A percentile compares a stretch with the other conserved stretches of the same genome.
Evolutionary conservation across 495 filamentous ascomycete species (phyloP).

Genomic region (Penicillium subrubescens): DNA sequence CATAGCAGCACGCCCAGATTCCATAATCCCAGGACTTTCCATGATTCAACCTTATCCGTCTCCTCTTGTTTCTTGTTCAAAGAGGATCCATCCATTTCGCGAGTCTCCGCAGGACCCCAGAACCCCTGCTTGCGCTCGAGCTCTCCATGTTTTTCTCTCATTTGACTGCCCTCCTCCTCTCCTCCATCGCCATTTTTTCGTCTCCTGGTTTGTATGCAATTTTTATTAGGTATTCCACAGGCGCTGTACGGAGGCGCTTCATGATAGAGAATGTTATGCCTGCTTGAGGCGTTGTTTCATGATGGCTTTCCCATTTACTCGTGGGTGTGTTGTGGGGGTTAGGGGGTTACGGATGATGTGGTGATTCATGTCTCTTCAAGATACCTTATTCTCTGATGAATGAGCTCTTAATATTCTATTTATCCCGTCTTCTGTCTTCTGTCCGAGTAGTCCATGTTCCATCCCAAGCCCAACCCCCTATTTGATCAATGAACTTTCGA

Average conservation of each 20-base stretch:
- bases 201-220: conserved; percentile 20
- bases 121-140: not conserved
- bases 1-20: conserved; percentile 32
- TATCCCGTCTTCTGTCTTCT: not conserved
- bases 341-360: not conserved
- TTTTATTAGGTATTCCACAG: conserved; percentile 21
- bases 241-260: conserved; percentile 27
- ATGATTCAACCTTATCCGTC: conserved; percentile 4
- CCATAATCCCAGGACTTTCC: conserved; percentile 29
- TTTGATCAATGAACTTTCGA: not conserved
- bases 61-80: not conserved
- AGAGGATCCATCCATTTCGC: conserved; percentile 1
- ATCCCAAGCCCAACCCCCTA: not conserved
- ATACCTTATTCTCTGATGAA: not conserved
- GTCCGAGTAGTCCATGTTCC: not conserved
- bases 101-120: conserved; percentile 1
- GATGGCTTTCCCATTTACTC: conserved; percentile 1
- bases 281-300: conserved; percentile 21
- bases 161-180: conserved; percentile 5
- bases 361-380: not conserved
- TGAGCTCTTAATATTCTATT: not conserved
- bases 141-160: not conserved
- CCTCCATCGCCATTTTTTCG: not conserved
- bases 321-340: not conserved
- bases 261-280: conserved; percentile 36